Evolutionary conservation across 768 basidiomycete species (phyloP).

Genomic region (Amanita pseudoporphyria): DNA sequence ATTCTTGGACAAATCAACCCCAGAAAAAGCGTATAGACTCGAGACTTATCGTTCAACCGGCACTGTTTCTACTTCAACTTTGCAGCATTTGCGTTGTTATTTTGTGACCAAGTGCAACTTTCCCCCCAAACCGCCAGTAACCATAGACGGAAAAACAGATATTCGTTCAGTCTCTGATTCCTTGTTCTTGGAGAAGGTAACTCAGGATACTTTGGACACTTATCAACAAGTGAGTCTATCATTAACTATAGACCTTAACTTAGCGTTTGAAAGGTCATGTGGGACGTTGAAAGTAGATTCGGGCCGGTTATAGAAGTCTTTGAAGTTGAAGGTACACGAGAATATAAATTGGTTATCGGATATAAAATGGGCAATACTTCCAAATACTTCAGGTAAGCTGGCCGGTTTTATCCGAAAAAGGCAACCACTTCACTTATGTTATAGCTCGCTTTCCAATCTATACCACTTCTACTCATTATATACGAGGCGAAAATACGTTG

Average conservation of each 20-base stretch:
- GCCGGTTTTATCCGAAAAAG: not conserved
- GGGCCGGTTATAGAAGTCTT: slow-evolving; percentile 96
- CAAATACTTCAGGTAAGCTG: slow-evolving; percentile 60
- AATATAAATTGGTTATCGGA: slow-evolving; percentile 90
- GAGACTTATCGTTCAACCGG: slow-evolving; percentile 93
- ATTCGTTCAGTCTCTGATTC: slow-evolving; percentile 84
- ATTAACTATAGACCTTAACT: slow-evolving; percentile 1
- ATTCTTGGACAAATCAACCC: slow-evolving; percentile 78
- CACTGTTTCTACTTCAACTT: slow-evolving; percentile 76
- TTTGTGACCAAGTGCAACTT: slow-evolving; percentile 88
- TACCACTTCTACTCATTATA: slow-evolving; percentile 98
- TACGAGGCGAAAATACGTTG: slow-evolving; percentile 94
- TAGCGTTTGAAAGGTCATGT: slow-evolving; percentile 45
- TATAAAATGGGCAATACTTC: slow-evolving; percentile 94
- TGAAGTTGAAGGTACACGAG: slow-evolving; percentile 89
- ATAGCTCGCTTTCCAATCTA: slow-evolving; percentile 81
- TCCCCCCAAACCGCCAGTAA: slow-evolving; percentile 37
- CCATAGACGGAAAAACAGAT: slow-evolving; percentile 56
- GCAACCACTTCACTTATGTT: not conserved
- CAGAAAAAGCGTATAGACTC: slow-evolving; percentile 76
- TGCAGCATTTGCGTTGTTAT: slow-evolving; percentile 94
- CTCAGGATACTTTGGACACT: slow-evolving; percentile 86
- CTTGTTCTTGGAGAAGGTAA: slow-evolving; percentile 87
- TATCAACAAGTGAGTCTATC: slow-evolving; percentile 50
- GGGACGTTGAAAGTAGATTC: slow-evolving; percentile 72